These are phyloP conservation scores for Plasmopara muralis DNA, from an alignment of 352 stramenopile genomes.

Conservation along the genomic window DNA sequence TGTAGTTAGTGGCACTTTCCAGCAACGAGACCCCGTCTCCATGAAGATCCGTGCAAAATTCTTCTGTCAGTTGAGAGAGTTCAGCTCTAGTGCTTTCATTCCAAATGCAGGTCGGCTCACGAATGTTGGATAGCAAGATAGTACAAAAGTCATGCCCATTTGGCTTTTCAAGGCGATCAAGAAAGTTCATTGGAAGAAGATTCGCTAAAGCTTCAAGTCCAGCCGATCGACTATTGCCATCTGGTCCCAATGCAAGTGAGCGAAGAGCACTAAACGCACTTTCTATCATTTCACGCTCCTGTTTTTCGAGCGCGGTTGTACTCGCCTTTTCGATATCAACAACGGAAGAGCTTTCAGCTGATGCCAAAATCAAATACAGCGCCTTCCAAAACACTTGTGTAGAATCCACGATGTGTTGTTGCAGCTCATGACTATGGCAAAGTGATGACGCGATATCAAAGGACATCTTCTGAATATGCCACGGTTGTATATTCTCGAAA, in stretches of 20 bases:
- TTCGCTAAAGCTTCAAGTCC: conserved; percentile 57
- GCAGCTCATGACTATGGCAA: conserved; percentile 41
- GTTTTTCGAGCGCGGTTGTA: conserved; percentile 38
- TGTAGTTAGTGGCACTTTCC: conserved; percentile 63
- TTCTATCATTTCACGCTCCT: conserved; percentile 70
- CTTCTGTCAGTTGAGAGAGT: conserved; percentile 66
- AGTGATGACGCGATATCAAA: conserved; percentile 73
- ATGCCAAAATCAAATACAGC: conserved; percentile 68
- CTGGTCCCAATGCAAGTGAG: conserved; percentile 47
- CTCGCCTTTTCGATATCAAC: conserved; percentile 31
- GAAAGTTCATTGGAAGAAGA: conserved; percentile 63
- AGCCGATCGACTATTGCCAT: conserved; percentile 44
- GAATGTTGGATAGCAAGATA: conserved; percentile 62
- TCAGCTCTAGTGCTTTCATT: conserved; percentile 54
- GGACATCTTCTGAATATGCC: conserved; percentile 68
- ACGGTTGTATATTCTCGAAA: conserved; percentile 69
- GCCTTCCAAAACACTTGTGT: conserved; percentile 76
- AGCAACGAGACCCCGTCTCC: conserved; percentile 57
- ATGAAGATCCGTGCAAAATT: conserved; percentile 53
- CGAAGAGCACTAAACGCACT: conserved; percentile 61
- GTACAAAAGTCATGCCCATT: conserved; percentile 70
- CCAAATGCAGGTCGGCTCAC: conserved; percentile 74
- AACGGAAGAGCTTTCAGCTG: conserved; percentile 44
- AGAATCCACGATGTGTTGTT: conserved; percentile 55
- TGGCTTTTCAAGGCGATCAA: conserved; percentile 63